Evolutionary conservation across 2,329 filamentous ascomycete genomes (phyloP).

Genomic region (Fusarium pseudograminearum): DNA sequence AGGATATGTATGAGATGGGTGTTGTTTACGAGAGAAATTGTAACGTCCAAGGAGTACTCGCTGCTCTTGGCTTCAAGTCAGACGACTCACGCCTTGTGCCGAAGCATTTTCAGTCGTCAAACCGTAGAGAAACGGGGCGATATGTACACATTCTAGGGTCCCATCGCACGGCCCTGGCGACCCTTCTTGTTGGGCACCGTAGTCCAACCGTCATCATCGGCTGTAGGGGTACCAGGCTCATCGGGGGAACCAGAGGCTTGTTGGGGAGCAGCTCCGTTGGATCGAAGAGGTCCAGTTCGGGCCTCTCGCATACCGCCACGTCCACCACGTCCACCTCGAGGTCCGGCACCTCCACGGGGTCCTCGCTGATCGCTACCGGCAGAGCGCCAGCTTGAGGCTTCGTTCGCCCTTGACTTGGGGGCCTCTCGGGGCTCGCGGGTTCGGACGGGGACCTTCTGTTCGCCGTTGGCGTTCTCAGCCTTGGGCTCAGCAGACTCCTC

Average conservation of each 20-base stretch:
- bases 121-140: conserved; percentile 51
- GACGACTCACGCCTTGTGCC: conserved; percentile 46
- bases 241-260: conserved; percentile 53
- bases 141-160: conserved; percentile 53
- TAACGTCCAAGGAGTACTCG: conserved; percentile 36
- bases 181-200: conserved; percentile 61
- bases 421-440: conserved; percentile 57
- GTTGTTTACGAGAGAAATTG: conserved; percentile 37
- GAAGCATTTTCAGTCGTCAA: conserved; percentile 53
- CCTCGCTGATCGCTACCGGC: conserved; percentile 62
- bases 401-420: conserved; percentile 66
- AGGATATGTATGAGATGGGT: conserved; percentile 39
- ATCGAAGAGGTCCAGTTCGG: conserved; percentile 57
- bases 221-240: conserved; percentile 55
- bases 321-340: conserved; percentile 58
- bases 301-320: conserved; percentile 57
- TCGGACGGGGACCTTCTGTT: conserved; percentile 62
- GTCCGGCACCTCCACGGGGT: conserved; percentile 61
- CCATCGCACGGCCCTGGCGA: conserved; percentile 51
- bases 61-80: conserved; percentile 35
- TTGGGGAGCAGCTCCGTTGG: conserved; percentile 61
- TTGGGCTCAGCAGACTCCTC: conserved; percentile 45
- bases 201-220: conserved; percentile 73
- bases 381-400: conserved; percentile 72
- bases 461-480: conserved; percentile 51